phyloP scores from a whole-genome alignment of 768 basidiomycete species.

The Sistotremastrum niveocremeum region DNA sequence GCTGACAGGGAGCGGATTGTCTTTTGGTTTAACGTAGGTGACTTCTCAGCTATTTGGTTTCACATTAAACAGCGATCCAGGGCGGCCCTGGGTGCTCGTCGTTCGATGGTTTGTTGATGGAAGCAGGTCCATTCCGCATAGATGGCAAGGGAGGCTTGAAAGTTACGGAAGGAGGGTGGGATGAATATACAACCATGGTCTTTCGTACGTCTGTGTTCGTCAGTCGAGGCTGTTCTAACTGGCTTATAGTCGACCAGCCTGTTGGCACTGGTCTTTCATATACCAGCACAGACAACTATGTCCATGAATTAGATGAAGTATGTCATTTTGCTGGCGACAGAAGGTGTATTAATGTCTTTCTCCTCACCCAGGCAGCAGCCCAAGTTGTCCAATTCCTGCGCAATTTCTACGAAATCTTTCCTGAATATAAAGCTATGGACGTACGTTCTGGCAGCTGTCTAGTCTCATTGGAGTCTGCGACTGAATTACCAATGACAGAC shows the following conservation, averaged over 20 bases:
- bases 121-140: constrained; percentile 85
- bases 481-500: constrained; percentile 39
- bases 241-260: constrained; percentile 25
- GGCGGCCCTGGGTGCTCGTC: constrained; percentile 96
- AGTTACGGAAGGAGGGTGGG: constrained; percentile 56
- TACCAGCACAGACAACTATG: constrained; percentile 71
- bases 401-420: constrained; percentile 86
- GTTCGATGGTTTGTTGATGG: constrained; percentile 97
- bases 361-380: constrained; percentile 40
- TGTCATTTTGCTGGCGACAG: constrained; percentile 7
- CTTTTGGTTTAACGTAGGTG: constrained; percentile 94
- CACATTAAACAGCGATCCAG: constrained; percentile 22
- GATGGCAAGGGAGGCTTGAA: constrained; percentile 61
- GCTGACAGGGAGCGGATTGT: constrained; percentile 87
- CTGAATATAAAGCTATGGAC: constrained; percentile 71
- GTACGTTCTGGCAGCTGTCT: constrained; percentile 32
- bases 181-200: constrained; percentile 7
- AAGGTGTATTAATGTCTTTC: not conserved
- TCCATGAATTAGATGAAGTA: constrained; percentile 66
- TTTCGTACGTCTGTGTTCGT: constrained; percentile 36
- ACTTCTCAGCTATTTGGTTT: not conserved
- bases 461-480: constrained; percentile 1
- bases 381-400: constrained; percentile 75
- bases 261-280: constrained; percentile 80
- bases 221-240: not conserved